Percentiles rank a stretch among this genome's conserved stretches.
Evolutionary conservation across 2,329 filamentous ascomycete genomes (phyloP).

Genomic region (Aspergillus sp.): DNA sequence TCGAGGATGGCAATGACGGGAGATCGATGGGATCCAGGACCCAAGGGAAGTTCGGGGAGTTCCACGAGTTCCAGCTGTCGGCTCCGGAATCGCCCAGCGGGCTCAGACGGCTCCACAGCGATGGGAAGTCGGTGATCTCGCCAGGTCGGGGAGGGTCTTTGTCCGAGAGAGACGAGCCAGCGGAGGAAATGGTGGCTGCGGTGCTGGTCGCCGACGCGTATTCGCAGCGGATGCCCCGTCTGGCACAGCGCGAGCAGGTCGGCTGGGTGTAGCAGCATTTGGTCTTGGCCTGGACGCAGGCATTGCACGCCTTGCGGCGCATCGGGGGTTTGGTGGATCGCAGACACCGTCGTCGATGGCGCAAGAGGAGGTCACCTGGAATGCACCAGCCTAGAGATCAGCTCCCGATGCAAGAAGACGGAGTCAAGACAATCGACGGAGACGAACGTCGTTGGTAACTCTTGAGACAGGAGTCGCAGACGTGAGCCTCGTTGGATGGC

Average conservation of each 20-base stretch:
- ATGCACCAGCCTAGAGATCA: background rate
- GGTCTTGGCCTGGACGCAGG: constrained; percentile 20
- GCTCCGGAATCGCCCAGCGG: background rate
- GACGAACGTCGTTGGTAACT: constrained; percentile 18
- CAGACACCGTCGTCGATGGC: constrained; percentile 19
- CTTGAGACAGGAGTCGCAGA: constrained; percentile 15
- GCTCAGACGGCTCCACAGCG: constrained; percentile 3
- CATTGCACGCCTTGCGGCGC: constrained; percentile 20
- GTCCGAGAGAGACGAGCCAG: background rate
- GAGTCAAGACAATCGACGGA: background rate
- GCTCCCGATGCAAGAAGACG: background rate
- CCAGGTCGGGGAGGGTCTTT: background rate
- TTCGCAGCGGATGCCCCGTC: constrained; percentile 12
- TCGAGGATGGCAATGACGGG: constrained; percentile 3
- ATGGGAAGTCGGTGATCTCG: background rate
- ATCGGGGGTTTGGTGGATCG: constrained; percentile 9
- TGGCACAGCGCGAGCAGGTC: constrained; percentile 15
- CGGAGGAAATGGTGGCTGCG: background rate
- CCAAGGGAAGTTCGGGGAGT: constrained; percentile 2
- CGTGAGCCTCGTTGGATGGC: constrained; percentile 2
- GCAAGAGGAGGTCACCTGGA: constrained; percentile 16
- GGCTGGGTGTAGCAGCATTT: constrained; percentile 19
- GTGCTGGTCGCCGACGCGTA: constrained; percentile 3
- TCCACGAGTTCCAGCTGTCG: constrained; percentile 2
- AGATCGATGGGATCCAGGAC: background rate